phyloP scores from a whole-genome alignment of 2,329 filamentous ascomycete genomes.

The Xylaria sp. region DNA sequence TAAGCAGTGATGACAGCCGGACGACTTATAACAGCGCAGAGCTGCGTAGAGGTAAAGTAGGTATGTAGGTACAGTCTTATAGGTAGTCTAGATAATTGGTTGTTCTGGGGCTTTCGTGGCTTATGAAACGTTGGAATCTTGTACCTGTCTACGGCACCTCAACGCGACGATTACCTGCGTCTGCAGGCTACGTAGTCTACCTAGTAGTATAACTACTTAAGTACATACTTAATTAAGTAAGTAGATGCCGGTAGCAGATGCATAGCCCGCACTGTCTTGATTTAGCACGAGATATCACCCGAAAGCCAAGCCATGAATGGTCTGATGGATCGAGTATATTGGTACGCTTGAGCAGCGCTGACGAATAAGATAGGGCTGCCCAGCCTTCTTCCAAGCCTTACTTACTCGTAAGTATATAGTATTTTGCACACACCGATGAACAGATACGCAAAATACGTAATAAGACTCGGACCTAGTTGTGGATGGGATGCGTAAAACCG shows the following conservation, averaged over 20 bases:
- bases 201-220: too few species aligned
- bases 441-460: neutral
- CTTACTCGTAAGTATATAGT: neutral
- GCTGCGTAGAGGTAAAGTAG: neutral
- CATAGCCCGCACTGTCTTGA: neutral
- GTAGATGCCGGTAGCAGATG: too few species aligned
- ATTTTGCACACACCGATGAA: neutral
- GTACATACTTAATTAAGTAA: too few species aligned
- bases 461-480: too few species aligned
- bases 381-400: conserved; percentile 25
- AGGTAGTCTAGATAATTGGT: neutral
- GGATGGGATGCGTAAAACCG: too few species aligned
- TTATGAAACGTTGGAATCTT: neutral
- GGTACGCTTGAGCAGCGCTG: conserved; percentile 20
- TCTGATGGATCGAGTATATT: conserved; percentile 24
- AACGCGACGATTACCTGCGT: neutral
- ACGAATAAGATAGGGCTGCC: conserved; percentile 27
- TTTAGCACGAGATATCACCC: conserved; percentile 12
- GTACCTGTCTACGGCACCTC: neutral
- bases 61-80: neutral
- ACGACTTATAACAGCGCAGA: neutral
- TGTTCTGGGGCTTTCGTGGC: neutral
- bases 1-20: neutral
- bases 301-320: conserved; percentile 32
- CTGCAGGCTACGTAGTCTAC: too few species aligned